phyloP scores from a whole-genome alignment of 306 rosid species.

The barrel medic (Medicago truncatula) region DNA sequence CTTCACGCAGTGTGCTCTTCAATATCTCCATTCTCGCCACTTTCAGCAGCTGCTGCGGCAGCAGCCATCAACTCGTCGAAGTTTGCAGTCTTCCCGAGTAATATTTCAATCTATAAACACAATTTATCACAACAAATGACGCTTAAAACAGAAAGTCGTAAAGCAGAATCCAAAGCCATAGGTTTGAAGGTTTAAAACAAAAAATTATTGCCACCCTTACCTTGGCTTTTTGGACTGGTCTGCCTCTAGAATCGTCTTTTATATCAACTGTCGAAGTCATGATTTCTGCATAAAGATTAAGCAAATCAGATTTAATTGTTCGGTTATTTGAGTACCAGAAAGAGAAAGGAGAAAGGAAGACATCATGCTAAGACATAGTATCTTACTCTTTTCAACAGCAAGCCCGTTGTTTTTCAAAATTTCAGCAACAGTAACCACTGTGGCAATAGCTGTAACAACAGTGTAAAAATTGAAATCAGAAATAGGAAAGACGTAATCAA shows the following conservation, averaged over 20 bases:
- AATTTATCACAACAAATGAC: constrained; percentile 13
- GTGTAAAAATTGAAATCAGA: constrained; percentile 31
- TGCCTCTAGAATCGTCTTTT: constrained; percentile 70
- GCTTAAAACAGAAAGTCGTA: constrained; percentile 9
- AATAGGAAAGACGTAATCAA: neutral
- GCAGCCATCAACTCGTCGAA: constrained; percentile 84
- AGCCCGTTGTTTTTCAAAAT: constrained; percentile 79
- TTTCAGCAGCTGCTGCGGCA: constrained; percentile 53
- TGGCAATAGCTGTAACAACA: constrained; percentile 68
- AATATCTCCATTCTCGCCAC: constrained; percentile 56
- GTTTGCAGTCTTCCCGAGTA: constrained; percentile 73
- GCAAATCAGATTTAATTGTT: constrained; percentile 17
- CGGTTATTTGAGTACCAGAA: neutral
- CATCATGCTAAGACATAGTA: constrained; percentile 2
- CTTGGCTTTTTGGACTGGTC: constrained; percentile 84
- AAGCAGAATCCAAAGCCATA: constrained; percentile 11
- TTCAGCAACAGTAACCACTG: constrained; percentile 82
- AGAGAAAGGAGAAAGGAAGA: neutral
- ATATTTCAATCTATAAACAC: constrained; percentile 65
- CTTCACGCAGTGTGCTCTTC: constrained; percentile 57
- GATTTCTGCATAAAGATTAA: constrained; percentile 54
- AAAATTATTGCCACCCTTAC: constrained; percentile 39
- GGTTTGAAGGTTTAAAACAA: neutral
- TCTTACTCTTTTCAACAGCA: constrained; percentile 80
- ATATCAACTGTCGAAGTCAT: constrained; percentile 72